A percentile compares a stretch with the other conserved stretches of the same genome.
phyloP scores from a whole-genome alignment of 2,329 filamentous ascomycete species.

The Monosporascus ibericus region DNA sequence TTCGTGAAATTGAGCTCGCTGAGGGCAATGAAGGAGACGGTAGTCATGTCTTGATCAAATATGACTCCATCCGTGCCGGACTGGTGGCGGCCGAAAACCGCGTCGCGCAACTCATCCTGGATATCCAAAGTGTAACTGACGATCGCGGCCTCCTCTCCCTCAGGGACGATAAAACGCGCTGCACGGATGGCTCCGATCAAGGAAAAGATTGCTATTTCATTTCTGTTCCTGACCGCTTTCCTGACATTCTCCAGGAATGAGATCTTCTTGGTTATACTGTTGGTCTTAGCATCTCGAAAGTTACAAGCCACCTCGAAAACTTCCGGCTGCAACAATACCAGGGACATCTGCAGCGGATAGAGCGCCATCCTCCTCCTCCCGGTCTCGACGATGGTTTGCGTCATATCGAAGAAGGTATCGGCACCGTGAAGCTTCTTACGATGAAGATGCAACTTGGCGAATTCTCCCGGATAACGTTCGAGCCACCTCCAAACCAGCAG shows the following conservation, averaged over 20 bases:
- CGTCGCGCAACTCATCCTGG: conserved; percentile 61
- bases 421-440: conserved; percentile 59
- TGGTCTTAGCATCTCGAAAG: conserved; percentile 56
- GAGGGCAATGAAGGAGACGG: conserved; percentile 60
- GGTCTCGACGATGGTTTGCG: conserved; percentile 54
- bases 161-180: conserved; percentile 56
- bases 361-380: conserved; percentile 48
- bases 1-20: conserved; percentile 55
- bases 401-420: conserved; percentile 66
- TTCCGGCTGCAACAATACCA: conserved; percentile 60
- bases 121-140: conserved; percentile 65
- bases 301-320: conserved; percentile 66
- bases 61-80: conserved; percentile 39
- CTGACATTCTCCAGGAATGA: conserved; percentile 57
- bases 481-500: conserved; percentile 61
- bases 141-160: conserved; percentile 59
- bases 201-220: conserved; percentile 62
- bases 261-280: conserved; percentile 59
- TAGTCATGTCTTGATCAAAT: conserved; percentile 60
- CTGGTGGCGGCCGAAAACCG: conserved; percentile 52
- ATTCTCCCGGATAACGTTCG: conserved; percentile 58
- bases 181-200: conserved; percentile 56
- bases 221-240: conserved; percentile 57
- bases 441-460: conserved; percentile 55
- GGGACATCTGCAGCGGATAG: conserved; percentile 56